These are phyloP conservation scores for Sherardia arvensis DNA, from an alignment of 257 asterid species.

Conservation along the genomic window DNA sequence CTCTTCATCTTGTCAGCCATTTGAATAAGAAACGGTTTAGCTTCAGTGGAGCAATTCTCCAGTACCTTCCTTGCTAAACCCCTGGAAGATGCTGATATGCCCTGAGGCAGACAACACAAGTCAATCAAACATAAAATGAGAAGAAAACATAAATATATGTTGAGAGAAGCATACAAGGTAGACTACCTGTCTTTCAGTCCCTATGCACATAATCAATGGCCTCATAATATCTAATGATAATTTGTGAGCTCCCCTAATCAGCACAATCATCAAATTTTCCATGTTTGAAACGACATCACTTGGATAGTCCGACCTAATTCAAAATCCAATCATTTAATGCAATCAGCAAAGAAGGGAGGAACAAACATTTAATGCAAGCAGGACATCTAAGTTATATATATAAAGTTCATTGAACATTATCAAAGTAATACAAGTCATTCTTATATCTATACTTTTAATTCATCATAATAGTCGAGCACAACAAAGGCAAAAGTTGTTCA, in stretches of 20 bases:
- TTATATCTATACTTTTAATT: too few species aligned
- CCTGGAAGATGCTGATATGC: constrained; percentile 17
- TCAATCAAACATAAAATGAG: not conserved
- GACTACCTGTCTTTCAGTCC: constrained; percentile 30
- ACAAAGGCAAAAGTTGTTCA: not conserved
- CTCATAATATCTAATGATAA: constrained; percentile 23
- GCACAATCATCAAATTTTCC: constrained; percentile 28
- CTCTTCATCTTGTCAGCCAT: constrained; percentile 16
- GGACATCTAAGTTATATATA: not conserved
- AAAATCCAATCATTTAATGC: constrained; percentile 5
- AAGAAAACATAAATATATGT: not conserved
- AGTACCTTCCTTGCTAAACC: constrained; percentile 25
- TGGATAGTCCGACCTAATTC: constrained; percentile 20
- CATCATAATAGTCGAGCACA: not conserved
- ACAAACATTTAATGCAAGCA: not conserved
- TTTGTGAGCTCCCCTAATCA: constrained; percentile 26
- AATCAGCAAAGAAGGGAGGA: not conserved
- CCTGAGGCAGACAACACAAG: constrained; percentile 17
- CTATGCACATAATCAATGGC: constrained; percentile 23
- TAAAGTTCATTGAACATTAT: not conserved
- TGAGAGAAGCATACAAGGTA: not conserved
- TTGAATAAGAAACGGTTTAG: constrained; percentile 18
- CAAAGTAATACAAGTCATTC: not conserved
- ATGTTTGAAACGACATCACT: constrained; percentile 17
- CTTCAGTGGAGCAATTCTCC: constrained; percentile 18